Evolutionary conservation across 1,139 yeast species (phyloP), one percentile per base, ranked within the genome.

Genomic region (Protomyces lactucae-debilis): DNA sequence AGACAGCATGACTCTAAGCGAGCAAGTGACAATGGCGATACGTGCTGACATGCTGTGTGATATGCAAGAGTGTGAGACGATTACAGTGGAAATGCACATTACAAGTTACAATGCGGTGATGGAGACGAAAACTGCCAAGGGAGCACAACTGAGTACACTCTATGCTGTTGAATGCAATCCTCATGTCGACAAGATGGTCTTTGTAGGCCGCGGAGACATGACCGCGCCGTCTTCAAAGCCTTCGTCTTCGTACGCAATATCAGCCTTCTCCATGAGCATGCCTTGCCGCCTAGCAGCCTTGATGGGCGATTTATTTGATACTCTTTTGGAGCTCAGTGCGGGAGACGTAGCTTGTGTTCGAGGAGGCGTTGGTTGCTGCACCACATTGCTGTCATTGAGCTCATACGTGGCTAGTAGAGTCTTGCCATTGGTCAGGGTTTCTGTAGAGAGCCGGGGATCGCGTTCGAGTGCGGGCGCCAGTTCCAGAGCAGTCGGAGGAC

Each of bases 391-490:
- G 23, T 36, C 55, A n/a, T 37, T 51, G 14, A 23, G 51, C 23
- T 12, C 39, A n/a, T 37, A 48, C 6, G 55, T 51, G 6, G 39
- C 61, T 5, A 39, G 40, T 12, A 57, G 45, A 18, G 61, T 45
- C 5, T 25, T 35, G 21, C 37, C 55, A 9, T 51, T 32, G 5
- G 53, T 16, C 14, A 51, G 37, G 18, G 37, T 14, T 32, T 57
- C 37, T 8, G 53, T 12, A 2, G 53, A 25, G 2, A 10, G 16
- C 14, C 21, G 12, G 14, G 32, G 37, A 25, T 39, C 51, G 18
- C 52, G 61, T n/a, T 57, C 40, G 28, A 57, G 14, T 3, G 61
- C 55, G 10, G 61, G 55, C 12, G 55, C 55, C 6, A 57, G 6
- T 12, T 57, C 61, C 32, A 18, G 9, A 3, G 39, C 23, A 5